These are phyloP conservation scores for Cicer judaicum DNA, from an alignment of 306 rosid genomes.

Conservation along the genomic window DNA sequence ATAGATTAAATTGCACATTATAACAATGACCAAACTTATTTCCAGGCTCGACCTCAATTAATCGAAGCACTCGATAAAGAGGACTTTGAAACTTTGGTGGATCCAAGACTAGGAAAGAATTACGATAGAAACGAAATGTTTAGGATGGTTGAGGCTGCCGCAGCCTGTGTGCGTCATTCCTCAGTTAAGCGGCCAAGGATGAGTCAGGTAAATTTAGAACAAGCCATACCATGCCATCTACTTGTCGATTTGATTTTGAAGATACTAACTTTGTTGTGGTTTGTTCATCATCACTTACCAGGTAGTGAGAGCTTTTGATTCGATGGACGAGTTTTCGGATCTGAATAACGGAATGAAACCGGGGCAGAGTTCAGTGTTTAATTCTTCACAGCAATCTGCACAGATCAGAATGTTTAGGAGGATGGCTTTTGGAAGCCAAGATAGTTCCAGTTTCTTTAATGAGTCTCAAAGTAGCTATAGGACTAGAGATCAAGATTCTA, in stretches of 20 bases:
- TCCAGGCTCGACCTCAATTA: slow-evolving; percentile 87
- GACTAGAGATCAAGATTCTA: slow-evolving; percentile 56
- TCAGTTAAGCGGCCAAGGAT: slow-evolving; percentile 79
- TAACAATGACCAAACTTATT: slow-evolving; percentile 37
- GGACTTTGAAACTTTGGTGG: slow-evolving; percentile 69
- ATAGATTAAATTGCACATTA: slow-evolving; percentile 12
- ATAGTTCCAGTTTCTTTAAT: slow-evolving; percentile 63
- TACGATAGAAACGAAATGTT: slow-evolving; percentile 71
- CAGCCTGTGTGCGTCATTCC: slow-evolving; percentile 92
- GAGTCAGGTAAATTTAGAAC: slow-evolving; percentile 74
- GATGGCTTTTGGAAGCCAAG: slow-evolving; percentile 92
- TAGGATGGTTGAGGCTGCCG: slow-evolving; percentile 92
- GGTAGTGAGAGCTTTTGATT: slow-evolving; percentile 94
- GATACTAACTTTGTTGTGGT: slow-evolving; percentile 10
- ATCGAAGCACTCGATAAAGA: slow-evolving; percentile 64
- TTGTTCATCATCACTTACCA: slow-evolving; percentile 32
- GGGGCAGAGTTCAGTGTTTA: slow-evolving; percentile 76
- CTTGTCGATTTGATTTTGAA: not conserved
- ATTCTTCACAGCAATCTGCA: slow-evolving; percentile 76
- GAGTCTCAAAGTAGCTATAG: slow-evolving; percentile 75
- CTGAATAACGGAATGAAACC: slow-evolving; percentile 90
- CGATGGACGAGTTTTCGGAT: slow-evolving; percentile 72
- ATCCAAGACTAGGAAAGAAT: slow-evolving; percentile 72
- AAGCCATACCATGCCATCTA: not conserved
- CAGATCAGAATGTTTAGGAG: slow-evolving; percentile 83